phyloP scores from a whole-genome alignment of 148 eudicot genomes.

The Chenopodium quinoa region DNA sequence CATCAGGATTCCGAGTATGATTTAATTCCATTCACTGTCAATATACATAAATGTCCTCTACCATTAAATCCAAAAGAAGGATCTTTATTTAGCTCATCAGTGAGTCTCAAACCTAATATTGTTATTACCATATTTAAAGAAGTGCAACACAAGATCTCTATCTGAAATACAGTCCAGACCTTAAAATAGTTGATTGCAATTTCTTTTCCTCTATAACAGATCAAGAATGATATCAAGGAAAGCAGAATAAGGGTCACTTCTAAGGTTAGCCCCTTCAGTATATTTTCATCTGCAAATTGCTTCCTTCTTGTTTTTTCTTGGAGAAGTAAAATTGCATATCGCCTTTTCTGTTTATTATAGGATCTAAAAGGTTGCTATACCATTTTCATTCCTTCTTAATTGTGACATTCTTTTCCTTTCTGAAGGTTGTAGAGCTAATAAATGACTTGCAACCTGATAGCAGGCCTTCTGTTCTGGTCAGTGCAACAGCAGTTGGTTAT shows the following conservation, averaged over 20 bases:
- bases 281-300: not conserved
- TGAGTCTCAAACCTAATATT: not conserved
- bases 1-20: not conserved
- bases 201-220: constrained; percentile 36
- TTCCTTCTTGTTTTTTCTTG: not conserved
- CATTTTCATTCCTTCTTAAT: constrained; percentile 7
- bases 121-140: not conserved
- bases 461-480: constrained; percentile 80
- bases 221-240: constrained; percentile 86
- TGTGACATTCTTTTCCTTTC: constrained; percentile 16
- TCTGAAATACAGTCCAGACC: not conserved
- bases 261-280: constrained; percentile 47
- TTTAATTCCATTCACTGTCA: not conserved
- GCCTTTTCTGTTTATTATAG: not conserved
- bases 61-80: not conserved
- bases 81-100: not conserved
- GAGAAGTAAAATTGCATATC: not conserved
- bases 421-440: constrained; percentile 81
- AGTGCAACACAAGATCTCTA: not conserved
- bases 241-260: constrained; percentile 93
- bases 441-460: constrained; percentile 56
- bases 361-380: not conserved
- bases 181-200: constrained; percentile 1
- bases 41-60: not conserved
- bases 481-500: constrained; percentile 97